Evolutionary conservation across 2,329 filamentous ascomycete species (phyloP), one percentile per base, ranked within the genome.

Genomic region (Neonectria faginata): DNA sequence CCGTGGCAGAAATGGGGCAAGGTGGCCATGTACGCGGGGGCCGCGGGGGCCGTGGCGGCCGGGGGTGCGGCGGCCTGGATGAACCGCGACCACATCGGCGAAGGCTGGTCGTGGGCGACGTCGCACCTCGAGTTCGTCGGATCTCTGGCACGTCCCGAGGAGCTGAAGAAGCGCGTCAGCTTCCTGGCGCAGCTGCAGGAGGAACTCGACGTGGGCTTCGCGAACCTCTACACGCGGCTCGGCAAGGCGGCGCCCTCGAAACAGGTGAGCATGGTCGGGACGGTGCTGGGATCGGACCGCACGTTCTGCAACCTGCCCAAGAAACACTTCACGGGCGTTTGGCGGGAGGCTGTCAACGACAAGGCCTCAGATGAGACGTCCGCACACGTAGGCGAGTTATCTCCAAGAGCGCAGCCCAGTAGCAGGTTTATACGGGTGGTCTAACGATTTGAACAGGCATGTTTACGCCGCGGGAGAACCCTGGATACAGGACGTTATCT

Each of bases 91-190:
- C 89, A 93, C 67, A 88, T 98, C 66, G 88, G 86, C 3, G 85
- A 91, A 64, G 92, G 94, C 8, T 90, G 90, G 82, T 84, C 84
- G 10, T 98, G 94, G 94, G 92, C 92, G 14, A 89, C 91, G 16
- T 96, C 92, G 39, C 96, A 99, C 79, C 88, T 99, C 27, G 92
- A 96, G 78, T 99, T 98, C 74, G 92, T 98, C 1, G 93, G 94
- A 2, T 97, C 93, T 74, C 86, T 99, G 8, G 91, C 92, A 52
- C 89, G 92, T n/a, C 89, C 89, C 5, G 91, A 94, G 72, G 94
- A 97, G 75, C 83, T 98, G 68, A 89, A 90, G 70, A 87, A 89
- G 74, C 88, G 96, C 33, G 85, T 97, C 10, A 81, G 84, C n/a
- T 85, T 83, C 65, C 84, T 97, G 76, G 84, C 87, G n/a, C 83